Evolutionary conservation across 1,284 basidiomycete genomes (phyloP).

Genomic region (Porphyrellus sp.): DNA sequence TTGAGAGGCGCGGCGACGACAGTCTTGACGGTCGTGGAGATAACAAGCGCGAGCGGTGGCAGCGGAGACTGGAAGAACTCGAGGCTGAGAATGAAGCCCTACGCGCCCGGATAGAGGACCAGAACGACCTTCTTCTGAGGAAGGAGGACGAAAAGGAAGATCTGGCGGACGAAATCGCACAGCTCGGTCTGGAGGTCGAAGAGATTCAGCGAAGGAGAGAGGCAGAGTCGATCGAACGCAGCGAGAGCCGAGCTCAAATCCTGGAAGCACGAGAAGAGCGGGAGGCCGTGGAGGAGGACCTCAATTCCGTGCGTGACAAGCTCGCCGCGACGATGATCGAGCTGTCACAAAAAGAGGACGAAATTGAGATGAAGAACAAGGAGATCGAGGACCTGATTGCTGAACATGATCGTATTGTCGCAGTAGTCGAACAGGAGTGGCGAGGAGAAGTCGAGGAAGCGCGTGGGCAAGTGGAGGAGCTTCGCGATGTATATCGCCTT

Average conservation of each 20-base stretch:
- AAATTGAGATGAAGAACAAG: conserved; percentile 67
- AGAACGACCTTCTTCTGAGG: conserved; percentile 52
- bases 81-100: conserved; percentile 67
- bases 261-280: conserved; percentile 67
- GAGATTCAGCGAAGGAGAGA: conserved; percentile 59
- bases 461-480: conserved; percentile 65
- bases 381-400: conserved; percentile 68
- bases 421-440: conserved; percentile 74
- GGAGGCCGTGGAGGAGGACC: conserved; percentile 69
- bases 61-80: conserved; percentile 52
- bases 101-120: conserved; percentile 55
- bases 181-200: conserved; percentile 65
- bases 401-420: conserved; percentile 67
- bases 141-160: conserved; percentile 72
- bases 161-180: conserved; percentile 59
- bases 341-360: conserved; percentile 78
- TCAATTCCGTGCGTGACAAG: conserved; percentile 71
- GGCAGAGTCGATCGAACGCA: conserved; percentile 62
- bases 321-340: conserved; percentile 77
- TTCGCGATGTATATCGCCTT: conserved; percentile 60
- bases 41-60: conserved; percentile 39
- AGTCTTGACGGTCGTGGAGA: conserved; percentile 39
- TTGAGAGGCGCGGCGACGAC: conserved; percentile 51
- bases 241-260: conserved; percentile 65
- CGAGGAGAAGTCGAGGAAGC: conserved; percentile 73